Percentiles rank a stretch among this genome's conserved stretches.
Conservation (phyloP, 1,139 yeast species). For the Kurtzmaniella quercitrusa region DNA sequence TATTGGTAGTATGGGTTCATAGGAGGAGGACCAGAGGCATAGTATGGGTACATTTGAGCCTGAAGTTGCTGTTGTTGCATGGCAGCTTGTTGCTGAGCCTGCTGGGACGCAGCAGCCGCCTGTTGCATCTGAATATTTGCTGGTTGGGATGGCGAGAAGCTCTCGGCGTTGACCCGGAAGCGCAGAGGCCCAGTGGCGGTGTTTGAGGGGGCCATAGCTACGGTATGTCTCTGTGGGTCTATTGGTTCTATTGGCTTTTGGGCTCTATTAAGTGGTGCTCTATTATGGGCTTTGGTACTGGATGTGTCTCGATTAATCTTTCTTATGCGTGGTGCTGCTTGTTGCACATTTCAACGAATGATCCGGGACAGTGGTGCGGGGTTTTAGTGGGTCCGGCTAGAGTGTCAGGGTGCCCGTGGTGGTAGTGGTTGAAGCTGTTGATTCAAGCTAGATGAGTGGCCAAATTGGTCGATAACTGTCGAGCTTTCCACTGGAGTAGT, state of each 20-base stretch:
- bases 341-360: not conserved
- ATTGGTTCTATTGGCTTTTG: not conserved
- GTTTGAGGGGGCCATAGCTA: constrained; percentile 5
- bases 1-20: constrained; percentile 13
- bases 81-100: constrained; percentile 3
- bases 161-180: constrained; percentile 41
- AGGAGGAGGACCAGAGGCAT: constrained; percentile 16
- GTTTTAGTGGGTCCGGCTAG: not conserved
- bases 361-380: constrained; percentile 4
- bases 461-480: not conserved
- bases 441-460: too few relatives aligned
- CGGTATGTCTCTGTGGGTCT: not conserved
- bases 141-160: constrained; percentile 32
- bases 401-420: not conserved
- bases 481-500: too few relatives aligned
- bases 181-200: constrained; percentile 29
- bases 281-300: not conserved
- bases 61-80: constrained; percentile 8
- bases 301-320: constrained; percentile 2
- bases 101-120: constrained; percentile 7
- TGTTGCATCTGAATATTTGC: constrained; percentile 10
- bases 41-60: constrained; percentile 17
- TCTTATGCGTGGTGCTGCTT: constrained; percentile 2
- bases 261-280: too few relatives aligned
- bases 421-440: not conserved